phyloP scores from a whole-genome alignment of 2,329 filamentous ascomycete species.

The Fusarium annulatum region DNA sequence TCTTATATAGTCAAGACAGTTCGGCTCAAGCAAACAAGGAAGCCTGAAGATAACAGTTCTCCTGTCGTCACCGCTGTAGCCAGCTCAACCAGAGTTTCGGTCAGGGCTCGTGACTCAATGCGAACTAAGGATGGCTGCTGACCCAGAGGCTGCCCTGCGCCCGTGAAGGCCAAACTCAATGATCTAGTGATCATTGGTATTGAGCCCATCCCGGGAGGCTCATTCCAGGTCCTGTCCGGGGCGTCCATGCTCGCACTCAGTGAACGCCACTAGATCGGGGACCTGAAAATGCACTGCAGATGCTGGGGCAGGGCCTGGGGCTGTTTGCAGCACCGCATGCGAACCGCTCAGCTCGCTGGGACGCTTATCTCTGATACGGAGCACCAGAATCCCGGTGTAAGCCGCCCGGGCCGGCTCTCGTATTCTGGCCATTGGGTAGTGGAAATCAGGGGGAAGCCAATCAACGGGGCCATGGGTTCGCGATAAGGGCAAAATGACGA shows the following conservation, averaged over 20 bases:
- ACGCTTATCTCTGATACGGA: slow-evolving; percentile 34
- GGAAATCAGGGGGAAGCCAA: slow-evolving; percentile 34
- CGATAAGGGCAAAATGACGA: slow-evolving; percentile 37
- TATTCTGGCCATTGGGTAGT: slow-evolving; percentile 39
- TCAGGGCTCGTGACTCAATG: slow-evolving; percentile 27
- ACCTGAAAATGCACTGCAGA: slow-evolving; percentile 29
- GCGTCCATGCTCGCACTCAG: slow-evolving; percentile 9
- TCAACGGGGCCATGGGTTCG: slow-evolving; percentile 23
- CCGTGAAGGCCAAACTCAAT: slow-evolving; percentile 26
- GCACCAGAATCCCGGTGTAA: slow-evolving; percentile 37
- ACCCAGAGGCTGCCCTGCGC: slow-evolving; percentile 31
- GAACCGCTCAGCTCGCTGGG: slow-evolving; percentile 16
- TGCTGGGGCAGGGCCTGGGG: slow-evolving; percentile 9
- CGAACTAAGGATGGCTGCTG: slow-evolving; percentile 17
- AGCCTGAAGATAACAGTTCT: slow-evolving; percentile 26
- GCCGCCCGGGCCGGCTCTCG: slow-evolving; percentile 46
- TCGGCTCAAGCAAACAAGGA: slow-evolving; percentile 6
- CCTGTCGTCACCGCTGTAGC: slow-evolving; percentile 20
- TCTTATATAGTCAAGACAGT: slow-evolving; percentile 40
- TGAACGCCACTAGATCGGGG: slow-evolving; percentile 43
- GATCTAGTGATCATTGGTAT: slow-evolving; percentile 19
- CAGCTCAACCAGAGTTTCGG: slow-evolving; percentile 24
- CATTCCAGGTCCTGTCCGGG: slow-evolving; percentile 21
- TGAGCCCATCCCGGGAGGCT: slow-evolving; percentile 22
- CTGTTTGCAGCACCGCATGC: slow-evolving; percentile 17